Base-by-base conservation (phyloP, 495 filamentous ascomycete species). In the Saxispiralis lemnorum region DNA sequence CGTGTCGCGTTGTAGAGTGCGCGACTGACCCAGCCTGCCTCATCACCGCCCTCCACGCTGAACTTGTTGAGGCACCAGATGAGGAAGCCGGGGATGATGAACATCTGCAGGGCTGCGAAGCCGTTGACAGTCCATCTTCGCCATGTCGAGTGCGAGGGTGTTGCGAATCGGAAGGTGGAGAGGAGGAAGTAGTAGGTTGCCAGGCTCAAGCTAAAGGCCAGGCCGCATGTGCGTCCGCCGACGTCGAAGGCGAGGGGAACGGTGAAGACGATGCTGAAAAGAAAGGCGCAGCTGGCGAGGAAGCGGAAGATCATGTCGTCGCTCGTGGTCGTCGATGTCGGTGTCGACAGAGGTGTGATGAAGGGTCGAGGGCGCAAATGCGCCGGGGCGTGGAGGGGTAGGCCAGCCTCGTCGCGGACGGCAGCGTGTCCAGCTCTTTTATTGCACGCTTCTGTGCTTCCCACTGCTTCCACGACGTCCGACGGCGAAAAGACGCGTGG, bases 211-310 rank as follows among this genome's bases (percentile, higher is more conserved):
- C 84, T 93, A 63, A 83, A 95, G 52, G 83, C 85, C 52, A 97
- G 72, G 51, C 89, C 89, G 59, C 84, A 87, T 48, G 85, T 83
- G 59, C 85, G 76, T 39, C 89, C 89, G 58, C 89, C 89, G 55
- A 97, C 86, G 68, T 97, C 89, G 63, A 95, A 97, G 49, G 89
- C 79, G 43, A 97, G 74, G 45, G 89, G 89, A 60, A 96, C 83
- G 40, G 83, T 89, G 53, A 94, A 75, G 57, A 97, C 76, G 58
- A 88, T 84, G 60, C 79, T 77, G 60, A 79, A 67, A 51, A 97
- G 73, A 65, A 93, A 94, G 62, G 81, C 60, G 57, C 76, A 69
- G 61, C 59, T 54, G 12, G 59, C 56, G 41, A 65, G 33, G 39
- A 60, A 51, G 41, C 63, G 59, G 31, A 56, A 46, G 38, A 61